phyloP scores from a whole-genome alignment of 1,284 basidiomycete genomes.

The Taiwanofungus camphoratus region DNA sequence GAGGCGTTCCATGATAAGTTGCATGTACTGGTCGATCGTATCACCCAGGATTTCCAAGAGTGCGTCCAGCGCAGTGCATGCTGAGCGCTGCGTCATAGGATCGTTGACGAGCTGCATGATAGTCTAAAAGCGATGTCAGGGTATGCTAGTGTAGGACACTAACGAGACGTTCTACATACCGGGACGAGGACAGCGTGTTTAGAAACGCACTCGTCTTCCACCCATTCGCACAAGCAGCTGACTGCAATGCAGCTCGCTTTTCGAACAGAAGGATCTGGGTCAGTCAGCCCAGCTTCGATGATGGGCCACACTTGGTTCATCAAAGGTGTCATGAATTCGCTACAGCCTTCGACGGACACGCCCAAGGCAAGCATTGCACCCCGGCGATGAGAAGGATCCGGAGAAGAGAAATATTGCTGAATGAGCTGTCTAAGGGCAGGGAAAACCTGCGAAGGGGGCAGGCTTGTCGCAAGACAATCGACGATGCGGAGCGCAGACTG shows the following conservation, averaged over 20 bases:
- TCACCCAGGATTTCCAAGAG: constrained; percentile 94
- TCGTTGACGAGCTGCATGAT: constrained; percentile 91
- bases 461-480: constrained; percentile 88
- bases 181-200: constrained; percentile 87
- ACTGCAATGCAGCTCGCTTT: constrained; percentile 95
- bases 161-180: constrained; percentile 38
- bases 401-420: constrained; percentile 75
- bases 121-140: constrained; percentile 38
- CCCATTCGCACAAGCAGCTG: constrained; percentile 96
- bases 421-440: constrained; percentile 84
- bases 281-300: constrained; percentile 86
- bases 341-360: constrained; percentile 96
- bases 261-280: constrained; percentile 81
- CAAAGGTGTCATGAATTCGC: constrained; percentile 94
- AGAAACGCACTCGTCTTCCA: constrained; percentile 88
- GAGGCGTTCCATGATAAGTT: constrained; percentile 94
- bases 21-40: constrained; percentile 87
- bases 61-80: constrained; percentile 95
- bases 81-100: constrained; percentile 82
- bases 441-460: constrained; percentile 97
- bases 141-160: constrained; percentile 2
- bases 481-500: constrained; percentile 92
- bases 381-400: constrained; percentile 78
- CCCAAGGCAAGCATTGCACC: constrained; percentile 96
- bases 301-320: constrained; percentile 94